Base-by-base conservation (phyloP, 164 flowering plant genomes). In the Chloranthus sessilifolius region DNA sequence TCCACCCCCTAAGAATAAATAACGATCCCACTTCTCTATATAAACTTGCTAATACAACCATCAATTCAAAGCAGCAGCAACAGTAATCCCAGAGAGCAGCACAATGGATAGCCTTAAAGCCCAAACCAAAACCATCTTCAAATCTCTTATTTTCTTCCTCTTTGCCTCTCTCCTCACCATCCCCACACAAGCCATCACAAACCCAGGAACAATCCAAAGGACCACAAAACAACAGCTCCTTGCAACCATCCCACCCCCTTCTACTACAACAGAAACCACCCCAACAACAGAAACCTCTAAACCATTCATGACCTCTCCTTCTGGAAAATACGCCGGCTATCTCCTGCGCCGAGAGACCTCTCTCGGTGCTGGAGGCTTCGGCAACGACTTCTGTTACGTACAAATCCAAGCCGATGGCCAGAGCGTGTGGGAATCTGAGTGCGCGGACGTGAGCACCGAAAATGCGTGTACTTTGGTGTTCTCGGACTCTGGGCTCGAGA, bases 361-460 rank as follows among this genome's bases (percentile, higher is more conserved):
- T 3, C 21, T 58, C 21, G 75, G 71, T 6, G 71, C 75, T 0
- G 74, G 76, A 5, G 74, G 74, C 5, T 68, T 65, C 14, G 74
- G 74, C 4, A 50, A 58, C 6, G 74, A 71, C 35, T 74, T 71
- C 55, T 74, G 79, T 25, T 65, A 71, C 60, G 48, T 74, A 29
- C 76, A 74, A 53, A 60, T 68, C 2, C 69, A 68, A 41, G 61
- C 58, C 20, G 15, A 56, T 0, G 72, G 71, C 6, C 46, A 36
- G 35, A 58, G 57, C 29, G 59, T 66, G 14, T 71, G 79, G 79
- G 74, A 74, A 42, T 74, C 76, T 0, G 76, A 74, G 41, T 74
- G 75, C 36, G 51, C 71, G 8, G 17, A 62, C 3, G 54, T 71
- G 8, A 74, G 74, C 56, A 68, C 48, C 41, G 58, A 34, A 25